These are phyloP conservation scores for Oryza rufipogon DNA, from an alignment of 176 grass and related monocot genomes.

Conservation along the genomic window DNA sequence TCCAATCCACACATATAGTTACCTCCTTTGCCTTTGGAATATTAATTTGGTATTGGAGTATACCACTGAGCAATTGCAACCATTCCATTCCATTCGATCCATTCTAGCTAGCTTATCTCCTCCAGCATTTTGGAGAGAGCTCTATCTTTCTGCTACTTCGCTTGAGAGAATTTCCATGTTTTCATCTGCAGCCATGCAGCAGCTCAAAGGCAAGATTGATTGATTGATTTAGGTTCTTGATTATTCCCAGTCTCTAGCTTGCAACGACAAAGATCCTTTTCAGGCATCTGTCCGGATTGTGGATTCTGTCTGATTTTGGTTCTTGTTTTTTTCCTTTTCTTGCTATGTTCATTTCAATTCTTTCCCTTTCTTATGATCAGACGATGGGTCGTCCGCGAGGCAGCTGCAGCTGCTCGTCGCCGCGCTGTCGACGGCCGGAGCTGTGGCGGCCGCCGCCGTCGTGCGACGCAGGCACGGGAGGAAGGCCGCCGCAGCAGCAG, in stretches of 20 bases:
- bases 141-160: not conserved
- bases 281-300: not conserved
- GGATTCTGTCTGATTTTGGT: not conserved
- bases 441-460: constrained; percentile 23
- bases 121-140: not conserved
- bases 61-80: too few species aligned
- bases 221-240: not conserved
- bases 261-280: not conserved
- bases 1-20: not conserved
- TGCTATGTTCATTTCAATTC: not conserved
- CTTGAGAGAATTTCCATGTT: not conserved
- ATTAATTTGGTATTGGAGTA: too few species aligned
- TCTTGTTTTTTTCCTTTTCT: not conserved
- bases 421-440: constrained; percentile 38
- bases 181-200: not conserved
- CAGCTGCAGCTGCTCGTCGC: constrained; percentile 41
- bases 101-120: not conserved
- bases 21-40: too few species aligned
- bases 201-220: not conserved
- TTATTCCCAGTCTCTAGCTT: not conserved
- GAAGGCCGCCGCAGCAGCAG: not conserved
- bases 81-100: not conserved
- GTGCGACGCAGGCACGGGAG: not conserved
- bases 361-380: not conserved
- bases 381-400: constrained; percentile 34